These are phyloP conservation scores for Plasmodium relictum DNA, from an alignment of 169 alveolate species.

Conservation along the genomic window DNA sequence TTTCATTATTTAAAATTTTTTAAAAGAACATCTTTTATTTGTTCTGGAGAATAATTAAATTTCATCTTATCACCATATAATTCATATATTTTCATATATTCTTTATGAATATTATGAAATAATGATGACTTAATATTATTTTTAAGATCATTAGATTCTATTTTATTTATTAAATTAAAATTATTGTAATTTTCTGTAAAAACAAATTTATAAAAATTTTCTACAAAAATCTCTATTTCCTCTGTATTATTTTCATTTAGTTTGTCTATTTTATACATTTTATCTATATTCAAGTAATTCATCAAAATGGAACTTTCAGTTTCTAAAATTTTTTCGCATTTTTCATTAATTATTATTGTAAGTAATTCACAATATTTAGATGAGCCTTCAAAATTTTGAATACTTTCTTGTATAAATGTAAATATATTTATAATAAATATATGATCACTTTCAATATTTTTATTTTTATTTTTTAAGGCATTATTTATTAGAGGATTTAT, in stretches of 20 bases:
- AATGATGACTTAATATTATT: conserved; percentile 15
- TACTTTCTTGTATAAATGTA: conserved; percentile 62
- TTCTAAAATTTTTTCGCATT: conserved; percentile 41
- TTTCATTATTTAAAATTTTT: conserved; percentile 3
- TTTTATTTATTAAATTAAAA: conserved; percentile 35
- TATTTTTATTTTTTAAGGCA: conserved; percentile 46
- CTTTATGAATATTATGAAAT: conserved; percentile 26
- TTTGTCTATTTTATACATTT: conserved; percentile 10
- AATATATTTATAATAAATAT: conserved; percentile 70
- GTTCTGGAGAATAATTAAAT: conserved; percentile 33
- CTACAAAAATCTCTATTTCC: conserved; percentile 33
- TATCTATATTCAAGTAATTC: conserved; percentile 28
- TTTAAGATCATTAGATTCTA: conserved; percentile 35
- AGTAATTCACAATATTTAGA: conserved; percentile 59
- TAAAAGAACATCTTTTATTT: conserved; percentile 52
- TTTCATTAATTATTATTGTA: conserved; percentile 46
- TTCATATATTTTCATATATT: conserved; percentile 32
- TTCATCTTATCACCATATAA: conserved; percentile 10
- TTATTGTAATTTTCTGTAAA: conserved; percentile 44
- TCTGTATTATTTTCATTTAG: conserved; percentile 15
- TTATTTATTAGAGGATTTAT: conserved; percentile 75
- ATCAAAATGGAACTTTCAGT: conserved; percentile 27
- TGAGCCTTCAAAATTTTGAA: conserved; percentile 42
- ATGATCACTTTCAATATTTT: conserved; percentile 35
- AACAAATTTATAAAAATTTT: conserved; percentile 59